These are phyloP conservation scores for Cyclotella cryptica DNA, from an alignment of 108 stramenopile genomes.

Conservation along the genomic window DNA sequence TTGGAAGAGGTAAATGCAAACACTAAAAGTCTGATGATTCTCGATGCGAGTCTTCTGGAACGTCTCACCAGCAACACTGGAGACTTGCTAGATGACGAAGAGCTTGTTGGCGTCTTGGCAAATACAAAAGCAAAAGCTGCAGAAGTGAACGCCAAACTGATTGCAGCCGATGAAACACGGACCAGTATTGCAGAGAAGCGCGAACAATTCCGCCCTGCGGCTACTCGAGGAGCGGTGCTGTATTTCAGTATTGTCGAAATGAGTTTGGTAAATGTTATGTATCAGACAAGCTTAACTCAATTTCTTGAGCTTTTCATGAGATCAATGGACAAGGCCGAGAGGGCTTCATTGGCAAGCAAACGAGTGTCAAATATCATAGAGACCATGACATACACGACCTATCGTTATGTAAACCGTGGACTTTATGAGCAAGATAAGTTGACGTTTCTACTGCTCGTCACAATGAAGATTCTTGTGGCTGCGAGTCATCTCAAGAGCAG, in stretches of 20 bases:
- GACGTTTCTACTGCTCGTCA: conserved; percentile 87
- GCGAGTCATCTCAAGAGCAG: conserved; percentile 68
- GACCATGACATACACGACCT: conserved; percentile 91
- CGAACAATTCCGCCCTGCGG: conserved; percentile 92
- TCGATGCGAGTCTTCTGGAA: conserved; percentile 88
- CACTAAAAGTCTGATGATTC: conserved; percentile 83
- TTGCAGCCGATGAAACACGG: conserved; percentile 89
- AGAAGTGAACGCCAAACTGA: conserved; percentile 88
- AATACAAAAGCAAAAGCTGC: conserved; percentile 93
- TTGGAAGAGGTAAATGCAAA: conserved; percentile 92
- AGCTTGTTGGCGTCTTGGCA: conserved; percentile 88
- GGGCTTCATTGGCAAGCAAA: conserved; percentile 84
- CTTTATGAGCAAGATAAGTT: conserved; percentile 93
- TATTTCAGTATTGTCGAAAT: conserved; percentile 95
- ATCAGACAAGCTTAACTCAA: conserved; percentile 91
- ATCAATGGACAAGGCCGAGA: conserved; percentile 88
- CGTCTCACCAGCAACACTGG: conserved; percentile 88
- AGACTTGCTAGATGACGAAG: conserved; percentile 90
- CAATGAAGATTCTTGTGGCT: conserved; percentile 90
- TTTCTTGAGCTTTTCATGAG: conserved; percentile 90
- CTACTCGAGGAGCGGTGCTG: conserved; percentile 87
- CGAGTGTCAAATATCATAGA: conserved; percentile 92
- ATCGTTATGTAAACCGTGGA: conserved; percentile 93
- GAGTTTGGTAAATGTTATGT: conserved; percentile 90
- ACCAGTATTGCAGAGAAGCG: conserved; percentile 89